A percentile compares a stretch with the other conserved stretches of the same genome.
Evolutionary conservation across 306 rosid genomes (phyloP).

Genomic region (Canavalia gladiata): DNA sequence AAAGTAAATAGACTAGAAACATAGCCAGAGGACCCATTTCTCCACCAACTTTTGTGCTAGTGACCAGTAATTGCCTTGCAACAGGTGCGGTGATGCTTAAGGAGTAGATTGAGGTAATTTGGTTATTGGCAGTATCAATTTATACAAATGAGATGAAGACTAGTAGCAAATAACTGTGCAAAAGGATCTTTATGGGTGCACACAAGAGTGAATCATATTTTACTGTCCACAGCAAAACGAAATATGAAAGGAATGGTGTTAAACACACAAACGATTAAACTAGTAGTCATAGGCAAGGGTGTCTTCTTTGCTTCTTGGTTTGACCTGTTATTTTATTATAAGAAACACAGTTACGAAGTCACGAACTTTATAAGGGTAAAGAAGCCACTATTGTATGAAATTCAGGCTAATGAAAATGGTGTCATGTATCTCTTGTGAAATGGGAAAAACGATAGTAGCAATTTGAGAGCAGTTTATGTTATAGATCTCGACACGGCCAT

Average conservation of each 20-base stretch:
- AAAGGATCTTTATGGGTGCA: slow-evolving; percentile 56
- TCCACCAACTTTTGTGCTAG: slow-evolving; percentile 2
- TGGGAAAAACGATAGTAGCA: background rate
- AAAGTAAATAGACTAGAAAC: slow-evolving; percentile 52
- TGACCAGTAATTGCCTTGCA: background rate
- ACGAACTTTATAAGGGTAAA: slow-evolving; percentile 46
- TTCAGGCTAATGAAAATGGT: background rate
- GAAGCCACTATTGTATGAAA: slow-evolving; percentile 9
- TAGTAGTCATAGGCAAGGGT: slow-evolving; percentile 38
- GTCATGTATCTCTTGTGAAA: slow-evolving; percentile 35
- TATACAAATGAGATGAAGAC: slow-evolving; percentile 35
- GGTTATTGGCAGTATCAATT: slow-evolving; percentile 32
- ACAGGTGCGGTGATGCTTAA: background rate
- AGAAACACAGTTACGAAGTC: slow-evolving; percentile 38
- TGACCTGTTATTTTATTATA: slow-evolving; percentile 3
- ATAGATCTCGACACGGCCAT: background rate
- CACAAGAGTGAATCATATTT: slow-evolving; percentile 3
- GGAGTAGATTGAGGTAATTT: slow-evolving; percentile 2
- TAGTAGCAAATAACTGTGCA: slow-evolving; percentile 24
- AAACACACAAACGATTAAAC: background rate
- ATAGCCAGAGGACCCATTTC: slow-evolving; percentile 55
- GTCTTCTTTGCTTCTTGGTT: slow-evolving; percentile 37
- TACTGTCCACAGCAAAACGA: background rate
- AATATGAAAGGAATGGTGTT: background rate
- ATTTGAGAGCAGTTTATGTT: background rate